Percentiles rank a stretch among this genome's conserved stretches.
Evolutionary conservation across 441 rosid species (phyloP).

Genomic region (Adansonia grandidieri): DNA sequence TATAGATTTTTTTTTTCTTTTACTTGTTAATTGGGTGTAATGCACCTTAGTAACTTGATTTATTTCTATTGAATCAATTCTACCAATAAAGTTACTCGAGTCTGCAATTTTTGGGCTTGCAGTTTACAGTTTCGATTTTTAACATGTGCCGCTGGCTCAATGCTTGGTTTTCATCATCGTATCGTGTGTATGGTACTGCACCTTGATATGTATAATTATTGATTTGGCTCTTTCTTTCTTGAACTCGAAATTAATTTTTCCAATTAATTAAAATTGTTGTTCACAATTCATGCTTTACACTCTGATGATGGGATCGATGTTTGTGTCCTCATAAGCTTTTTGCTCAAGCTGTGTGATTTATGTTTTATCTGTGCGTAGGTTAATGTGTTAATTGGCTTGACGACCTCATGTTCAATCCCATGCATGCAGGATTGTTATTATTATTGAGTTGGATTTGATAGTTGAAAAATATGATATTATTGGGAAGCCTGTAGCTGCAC

Average conservation of each 20-base stretch:
- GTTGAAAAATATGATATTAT: constrained; percentile 47
- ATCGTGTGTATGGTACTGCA: background rate
- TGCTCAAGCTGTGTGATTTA: background rate
- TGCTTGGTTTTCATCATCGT: background rate
- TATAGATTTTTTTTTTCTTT: background rate
- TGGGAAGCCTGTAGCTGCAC: constrained; percentile 51
- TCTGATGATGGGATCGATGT: background rate
- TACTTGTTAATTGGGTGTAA: background rate
- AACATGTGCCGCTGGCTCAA: background rate
- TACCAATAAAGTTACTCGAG: background rate
- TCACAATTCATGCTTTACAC: background rate
- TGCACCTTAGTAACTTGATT: background rate
- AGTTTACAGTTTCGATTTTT: background rate
- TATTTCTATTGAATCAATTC: background rate
- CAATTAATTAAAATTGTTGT: background rate
- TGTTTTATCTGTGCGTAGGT: background rate
- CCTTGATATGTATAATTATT: background rate
- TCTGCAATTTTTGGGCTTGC: background rate
- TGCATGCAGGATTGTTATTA: constrained; percentile 64
- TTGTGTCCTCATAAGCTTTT: background rate
- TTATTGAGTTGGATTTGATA: constrained; percentile 60
- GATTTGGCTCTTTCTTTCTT: background rate
- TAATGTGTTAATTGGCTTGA: constrained; percentile 19
- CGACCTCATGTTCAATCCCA: background rate
- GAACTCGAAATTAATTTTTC: background rate